These are phyloP conservation scores for Aspergillus brunneoviolaceus DNA, from an alignment of 2,329 filamentous ascomycete species.

Conservation along the genomic window DNA sequence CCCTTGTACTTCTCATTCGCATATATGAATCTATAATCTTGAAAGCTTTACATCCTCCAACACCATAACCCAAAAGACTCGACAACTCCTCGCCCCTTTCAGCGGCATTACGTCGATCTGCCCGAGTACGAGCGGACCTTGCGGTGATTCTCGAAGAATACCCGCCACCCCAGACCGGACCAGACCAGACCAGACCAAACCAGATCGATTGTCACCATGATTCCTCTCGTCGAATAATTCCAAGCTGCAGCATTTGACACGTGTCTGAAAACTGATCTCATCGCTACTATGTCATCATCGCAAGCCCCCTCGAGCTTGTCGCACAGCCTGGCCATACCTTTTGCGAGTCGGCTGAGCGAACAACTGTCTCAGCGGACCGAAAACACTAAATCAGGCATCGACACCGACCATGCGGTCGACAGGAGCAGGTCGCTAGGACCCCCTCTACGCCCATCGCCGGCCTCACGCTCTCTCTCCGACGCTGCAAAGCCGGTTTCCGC, in stretches of 20 bases:
- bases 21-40: no score
- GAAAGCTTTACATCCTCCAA: background rate
- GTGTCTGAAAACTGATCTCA: conserved; percentile 3
- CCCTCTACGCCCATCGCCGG: conserved; percentile 40
- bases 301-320: conserved; percentile 21
- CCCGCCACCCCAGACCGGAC: background rate
- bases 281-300: conserved; percentile 23
- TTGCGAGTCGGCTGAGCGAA: conserved; percentile 40
- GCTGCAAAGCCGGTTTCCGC: conserved; percentile 59
- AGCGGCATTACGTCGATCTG: background rate
- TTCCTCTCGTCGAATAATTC: background rate
- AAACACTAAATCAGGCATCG: conserved; percentile 16
- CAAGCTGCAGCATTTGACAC: conserved; percentile 10
- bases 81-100: background rate
- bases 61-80: no score
- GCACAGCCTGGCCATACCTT: conserved; percentile 23
- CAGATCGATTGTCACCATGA: background rate
- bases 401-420: conserved; percentile 12
- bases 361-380: conserved; percentile 33
- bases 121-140: background rate
- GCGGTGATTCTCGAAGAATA: background rate
- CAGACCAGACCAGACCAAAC: background rate
- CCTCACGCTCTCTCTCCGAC: conserved; percentile 66
- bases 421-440: conserved; percentile 22
- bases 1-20: no score